Percentiles rank a stretch among this genome's conserved stretches.
Evolutionary conservation across 163 green algal species (phyloP).

Genomic region (Prototheca wickerhamii): DNA sequence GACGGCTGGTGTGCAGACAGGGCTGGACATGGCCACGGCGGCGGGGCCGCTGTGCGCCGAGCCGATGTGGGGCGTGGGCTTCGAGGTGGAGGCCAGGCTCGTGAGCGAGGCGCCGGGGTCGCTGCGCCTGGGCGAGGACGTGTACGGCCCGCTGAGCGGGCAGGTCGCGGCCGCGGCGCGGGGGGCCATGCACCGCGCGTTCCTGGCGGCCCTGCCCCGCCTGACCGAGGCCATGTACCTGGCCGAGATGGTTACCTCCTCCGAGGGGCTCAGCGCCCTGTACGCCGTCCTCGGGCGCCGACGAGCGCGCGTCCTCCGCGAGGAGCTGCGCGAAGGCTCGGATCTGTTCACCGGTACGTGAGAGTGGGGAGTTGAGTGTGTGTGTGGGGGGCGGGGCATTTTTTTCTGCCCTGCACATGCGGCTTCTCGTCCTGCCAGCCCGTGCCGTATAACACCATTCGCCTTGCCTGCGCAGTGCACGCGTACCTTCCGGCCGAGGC

Average conservation of each 20-base stretch:
- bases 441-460: not conserved
- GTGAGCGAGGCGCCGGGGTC: not conserved
- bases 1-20: conserved; percentile 44
- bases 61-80: conserved; percentile 82
- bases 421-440: not conserved
- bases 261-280: conserved; percentile 49
- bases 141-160: conserved; percentile 79
- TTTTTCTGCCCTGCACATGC: not conserved
- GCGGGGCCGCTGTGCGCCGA: conserved; percentile 93
- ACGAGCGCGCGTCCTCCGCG: conserved; percentile 57
- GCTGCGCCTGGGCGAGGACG: conserved; percentile 59
- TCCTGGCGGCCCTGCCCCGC: conserved; percentile 68
- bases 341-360: conserved; percentile 52
- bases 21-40: conserved; percentile 80
- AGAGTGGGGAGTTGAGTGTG: not conserved
- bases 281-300: conserved; percentile 86
- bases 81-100: conserved; percentile 73
- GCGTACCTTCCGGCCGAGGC: conserved; percentile 84
- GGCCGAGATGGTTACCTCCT: conserved; percentile 57
- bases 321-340: conserved; percentile 76
- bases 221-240: conserved; percentile 93
- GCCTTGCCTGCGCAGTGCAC: conserved; percentile 44
- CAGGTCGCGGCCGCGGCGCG: conserved; percentile 64
- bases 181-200: conserved; percentile 53
- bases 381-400: too few species aligned